Conservation (phyloP, 257 asterid genomes). For the Solanum pennellii region DNA sequence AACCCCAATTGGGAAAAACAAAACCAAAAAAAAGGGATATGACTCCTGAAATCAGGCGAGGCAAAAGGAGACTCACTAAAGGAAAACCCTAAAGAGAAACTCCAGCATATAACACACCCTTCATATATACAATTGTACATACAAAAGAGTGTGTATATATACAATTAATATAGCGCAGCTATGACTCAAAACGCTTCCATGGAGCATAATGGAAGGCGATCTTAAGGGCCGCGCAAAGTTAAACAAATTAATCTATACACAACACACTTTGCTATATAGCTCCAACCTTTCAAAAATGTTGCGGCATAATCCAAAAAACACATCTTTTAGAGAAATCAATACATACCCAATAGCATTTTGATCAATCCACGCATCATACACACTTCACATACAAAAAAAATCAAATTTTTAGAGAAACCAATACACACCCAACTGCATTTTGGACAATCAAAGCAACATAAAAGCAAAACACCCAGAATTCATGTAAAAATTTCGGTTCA, state of each 20-base stretch:
- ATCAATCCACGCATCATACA: neutral
- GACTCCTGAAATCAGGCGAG: neutral
- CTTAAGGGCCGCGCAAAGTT: slow-evolving; percentile 72
- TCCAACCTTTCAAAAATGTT: neutral
- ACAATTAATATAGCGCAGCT: slow-evolving; percentile 19
- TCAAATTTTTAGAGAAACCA: rapidly evolving
- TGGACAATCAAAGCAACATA: neutral
- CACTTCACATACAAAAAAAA: neutral
- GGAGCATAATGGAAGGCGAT: slow-evolving; percentile 66
- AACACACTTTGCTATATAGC: too few species aligned
- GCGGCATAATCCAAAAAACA: neutral
- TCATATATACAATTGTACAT: neutral
- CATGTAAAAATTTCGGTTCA: neutral
- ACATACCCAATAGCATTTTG: neutral
- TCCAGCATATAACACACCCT: neutral
- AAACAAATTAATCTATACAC: neutral
- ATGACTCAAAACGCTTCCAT: slow-evolving; percentile 97
- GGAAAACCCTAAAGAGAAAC: neutral
- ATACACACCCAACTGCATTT: neutral
- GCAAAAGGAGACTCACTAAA: neutral
- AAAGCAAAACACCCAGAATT: neutral
- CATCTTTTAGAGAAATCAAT: neutral
- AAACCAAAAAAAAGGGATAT: neutral
- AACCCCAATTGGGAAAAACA: neutral
- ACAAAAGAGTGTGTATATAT: neutral